Evolutionary conservation across 139 green algal genomes (phyloP).

Genomic region (Picochlorum sp.): DNA sequence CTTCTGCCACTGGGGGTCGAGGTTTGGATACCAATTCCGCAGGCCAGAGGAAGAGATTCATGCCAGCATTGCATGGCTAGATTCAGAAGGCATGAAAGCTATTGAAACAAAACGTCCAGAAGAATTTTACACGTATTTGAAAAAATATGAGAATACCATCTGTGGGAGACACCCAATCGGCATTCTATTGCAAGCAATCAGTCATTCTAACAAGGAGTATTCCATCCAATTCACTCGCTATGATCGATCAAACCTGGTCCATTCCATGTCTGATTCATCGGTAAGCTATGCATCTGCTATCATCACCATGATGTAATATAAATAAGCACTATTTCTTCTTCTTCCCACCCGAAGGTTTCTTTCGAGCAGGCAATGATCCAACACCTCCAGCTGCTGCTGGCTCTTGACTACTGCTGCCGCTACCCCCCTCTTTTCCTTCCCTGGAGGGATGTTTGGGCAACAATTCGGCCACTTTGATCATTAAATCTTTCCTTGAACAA

Average conservation of each 20-base stretch:
- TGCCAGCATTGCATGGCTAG: slow-evolving; percentile 75
- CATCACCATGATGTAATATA: slow-evolving; percentile 10
- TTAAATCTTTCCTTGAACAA: slow-evolving; percentile 26
- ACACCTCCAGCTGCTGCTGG: neutral
- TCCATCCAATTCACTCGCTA: slow-evolving; percentile 60
- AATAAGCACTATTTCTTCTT: slow-evolving; percentile 9
- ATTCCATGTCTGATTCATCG: slow-evolving; percentile 44
- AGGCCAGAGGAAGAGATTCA: slow-evolving; percentile 61
- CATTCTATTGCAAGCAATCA: slow-evolving; percentile 71
- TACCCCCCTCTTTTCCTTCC: neutral
- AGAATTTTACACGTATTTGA: slow-evolving; percentile 60
- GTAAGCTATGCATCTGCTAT: slow-evolving; percentile 75
- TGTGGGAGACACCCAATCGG: slow-evolving; percentile 91
- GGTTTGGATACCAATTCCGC: slow-evolving; percentile 73
- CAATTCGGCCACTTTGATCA: slow-evolving; percentile 32
- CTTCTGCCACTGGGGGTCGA: slow-evolving; percentile 94
- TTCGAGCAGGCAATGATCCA: neutral
- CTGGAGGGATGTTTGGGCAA: slow-evolving; percentile 6
- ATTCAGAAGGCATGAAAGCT: slow-evolving; percentile 69
- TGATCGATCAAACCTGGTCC: slow-evolving; percentile 61
- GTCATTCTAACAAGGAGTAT: slow-evolving; percentile 3
- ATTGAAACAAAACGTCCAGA: slow-evolving; percentile 69
- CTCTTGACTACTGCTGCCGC: neutral
- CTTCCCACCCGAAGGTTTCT: slow-evolving; percentile 18
- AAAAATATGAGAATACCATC: slow-evolving; percentile 80